Conservation (phyloP, 768 basidiomycete species). For the Leccinum rimulosum region DNA sequence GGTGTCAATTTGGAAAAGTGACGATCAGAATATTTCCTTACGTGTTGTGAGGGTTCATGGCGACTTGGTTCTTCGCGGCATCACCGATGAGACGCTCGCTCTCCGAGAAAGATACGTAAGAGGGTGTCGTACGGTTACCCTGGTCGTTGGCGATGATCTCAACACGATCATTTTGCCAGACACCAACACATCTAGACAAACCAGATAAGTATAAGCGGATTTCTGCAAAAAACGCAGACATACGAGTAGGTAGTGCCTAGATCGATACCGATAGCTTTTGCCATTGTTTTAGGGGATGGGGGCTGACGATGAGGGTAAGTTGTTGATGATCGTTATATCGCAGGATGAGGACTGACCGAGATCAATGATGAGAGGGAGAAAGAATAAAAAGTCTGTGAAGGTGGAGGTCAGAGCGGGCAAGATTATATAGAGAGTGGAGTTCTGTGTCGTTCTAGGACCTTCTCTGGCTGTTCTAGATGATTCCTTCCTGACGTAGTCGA, state of each 20-base stretch:
- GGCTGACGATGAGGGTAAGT: constrained; percentile 12
- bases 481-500: constrained; percentile 32
- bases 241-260: constrained; percentile 92
- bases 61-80: constrained; percentile 98
- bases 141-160: constrained; percentile 98
- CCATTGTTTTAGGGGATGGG: constrained; percentile 35
- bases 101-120: constrained; percentile 94
- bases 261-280: constrained; percentile 90
- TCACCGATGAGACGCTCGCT: constrained; percentile 97
- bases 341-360: constrained; percentile 19
- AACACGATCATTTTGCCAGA: constrained; percentile 99
- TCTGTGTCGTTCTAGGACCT: constrained; percentile 34
- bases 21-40: constrained; percentile 24
- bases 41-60: constrained; percentile 97
- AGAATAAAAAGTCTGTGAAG: constrained; percentile 14
- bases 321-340: background rate
- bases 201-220: background rate
- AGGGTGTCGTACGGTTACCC: constrained; percentile 93
- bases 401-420: background rate
- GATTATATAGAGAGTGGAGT: constrained; percentile 33
- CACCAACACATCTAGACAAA: constrained; percentile 84
- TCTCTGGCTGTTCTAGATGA: constrained; percentile 33
- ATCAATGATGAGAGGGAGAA: constrained; percentile 8
- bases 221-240: constrained; percentile 27
- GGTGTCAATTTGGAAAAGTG: constrained; percentile 2